Evolutionary conservation across 2,329 filamentous ascomycete species (phyloP).

Genomic region (Mariannaea sp.): DNA sequence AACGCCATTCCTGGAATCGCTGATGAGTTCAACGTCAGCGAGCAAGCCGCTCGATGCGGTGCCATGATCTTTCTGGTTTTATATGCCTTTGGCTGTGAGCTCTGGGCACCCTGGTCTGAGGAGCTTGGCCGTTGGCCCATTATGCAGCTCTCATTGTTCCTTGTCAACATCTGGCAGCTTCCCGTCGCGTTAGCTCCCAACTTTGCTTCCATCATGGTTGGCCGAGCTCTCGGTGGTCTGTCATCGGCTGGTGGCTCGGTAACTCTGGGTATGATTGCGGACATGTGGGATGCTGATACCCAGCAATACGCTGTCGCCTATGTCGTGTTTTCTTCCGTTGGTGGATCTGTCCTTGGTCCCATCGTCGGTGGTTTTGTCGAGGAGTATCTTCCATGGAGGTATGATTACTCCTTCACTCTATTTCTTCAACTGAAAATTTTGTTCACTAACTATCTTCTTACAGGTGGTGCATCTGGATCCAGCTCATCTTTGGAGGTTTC

Average conservation of each 20-base stretch:
- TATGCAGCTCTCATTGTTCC: conserved; percentile 71
- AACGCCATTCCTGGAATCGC: conserved; percentile 70
- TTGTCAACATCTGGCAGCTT: conserved; percentile 79
- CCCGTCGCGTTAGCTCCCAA: conserved; percentile 75
- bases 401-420: conserved; percentile 15
- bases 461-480: conserved; percentile 78
- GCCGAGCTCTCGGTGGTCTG: conserved; percentile 71
- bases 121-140: conserved; percentile 79
- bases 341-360: conserved; percentile 75
- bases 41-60: conserved; percentile 71
- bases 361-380: conserved; percentile 80
- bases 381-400: conserved; percentile 69
- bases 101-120: conserved; percentile 88
- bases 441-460: conserved; percentile 13
- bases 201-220: conserved; percentile 71
- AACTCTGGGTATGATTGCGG: conserved; percentile 75
- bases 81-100: conserved; percentile 85
- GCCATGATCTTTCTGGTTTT: conserved; percentile 78
- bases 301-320: conserved; percentile 79
- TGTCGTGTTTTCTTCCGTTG: conserved; percentile 79
- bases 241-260: conserved; percentile 75
- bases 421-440: neutral
- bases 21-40: conserved; percentile 69
- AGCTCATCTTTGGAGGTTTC: conserved; percentile 75
- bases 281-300: conserved; percentile 71